phyloP scores from a whole-genome alignment of 176 grass and related monocot species.

The Hsuehochloa calcarea region DNA sequence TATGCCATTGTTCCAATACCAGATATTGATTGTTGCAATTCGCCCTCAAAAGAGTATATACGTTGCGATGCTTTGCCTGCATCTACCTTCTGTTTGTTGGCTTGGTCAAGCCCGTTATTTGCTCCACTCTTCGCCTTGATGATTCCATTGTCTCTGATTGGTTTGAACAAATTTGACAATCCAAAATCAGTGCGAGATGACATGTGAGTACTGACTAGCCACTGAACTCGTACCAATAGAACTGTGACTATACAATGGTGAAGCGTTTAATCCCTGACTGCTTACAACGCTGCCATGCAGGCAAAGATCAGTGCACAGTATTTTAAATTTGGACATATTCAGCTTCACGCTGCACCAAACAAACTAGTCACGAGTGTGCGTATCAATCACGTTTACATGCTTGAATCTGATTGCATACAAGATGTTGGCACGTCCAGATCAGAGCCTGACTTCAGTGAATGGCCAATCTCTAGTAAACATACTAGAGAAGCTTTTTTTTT shows the following conservation, averaged over 20 bases:
- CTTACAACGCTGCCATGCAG: neutral
- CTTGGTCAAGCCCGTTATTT: neutral
- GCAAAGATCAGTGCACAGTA: neutral
- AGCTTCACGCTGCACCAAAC: too few relatives aligned
- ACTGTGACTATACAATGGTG: neutral
- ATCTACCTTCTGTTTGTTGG: neutral
- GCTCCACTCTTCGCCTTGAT: neutral
- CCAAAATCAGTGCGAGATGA: neutral
- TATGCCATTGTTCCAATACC: conserved; percentile 11
- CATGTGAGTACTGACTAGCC: neutral
- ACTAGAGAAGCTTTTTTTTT: neutral
- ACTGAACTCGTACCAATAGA: neutral
- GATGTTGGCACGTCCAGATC: neutral
- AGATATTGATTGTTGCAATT: conserved; percentile 1
- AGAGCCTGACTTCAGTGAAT: neutral
- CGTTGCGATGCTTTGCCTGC: neutral
- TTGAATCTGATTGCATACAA: neutral
- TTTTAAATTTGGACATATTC: neutral
- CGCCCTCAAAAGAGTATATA: neutral
- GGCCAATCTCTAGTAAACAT: neutral
- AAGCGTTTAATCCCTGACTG: neutral
- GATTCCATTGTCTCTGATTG: neutral
- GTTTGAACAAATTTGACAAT: neutral
- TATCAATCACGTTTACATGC: too few relatives aligned
- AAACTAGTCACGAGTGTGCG: too few relatives aligned